These are phyloP conservation scores for Boletus subparvulus DNA, from an alignment of 768 basidiomycete genomes.

Conservation along the genomic window DNA sequence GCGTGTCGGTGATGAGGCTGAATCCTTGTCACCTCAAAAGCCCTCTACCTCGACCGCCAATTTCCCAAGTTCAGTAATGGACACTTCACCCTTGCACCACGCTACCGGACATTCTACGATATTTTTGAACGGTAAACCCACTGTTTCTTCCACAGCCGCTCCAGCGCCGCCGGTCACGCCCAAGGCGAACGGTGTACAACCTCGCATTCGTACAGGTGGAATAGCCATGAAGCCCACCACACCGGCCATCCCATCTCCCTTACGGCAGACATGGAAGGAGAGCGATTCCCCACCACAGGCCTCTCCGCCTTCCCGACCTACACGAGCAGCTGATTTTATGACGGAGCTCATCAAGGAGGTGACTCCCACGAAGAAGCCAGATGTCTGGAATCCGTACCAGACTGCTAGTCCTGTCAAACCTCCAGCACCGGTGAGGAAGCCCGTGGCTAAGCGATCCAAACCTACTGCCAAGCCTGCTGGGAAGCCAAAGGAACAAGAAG, in stretches of 20 bases:
- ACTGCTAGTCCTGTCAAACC: conserved; percentile 62
- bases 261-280: conserved; percentile 70
- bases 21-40: conserved; percentile 36
- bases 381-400: conserved; percentile 79
- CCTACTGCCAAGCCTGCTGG: conserved; percentile 34
- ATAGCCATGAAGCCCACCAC: conserved; percentile 49
- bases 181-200: conserved; percentile 25
- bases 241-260: conserved; percentile 69
- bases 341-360: conserved; percentile 69
- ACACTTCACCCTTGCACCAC: conserved; percentile 33
- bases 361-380: conserved; percentile 61
- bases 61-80: conserved; percentile 25
- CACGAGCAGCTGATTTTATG: conserved; percentile 68
- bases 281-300: conserved; percentile 40
- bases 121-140: conserved; percentile 26
- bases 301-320: conserved; percentile 40
- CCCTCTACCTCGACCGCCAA: conserved; percentile 28
- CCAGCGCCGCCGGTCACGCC: conserved; percentile 25
- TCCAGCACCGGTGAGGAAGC: conserved; percentile 44
- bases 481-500: conserved; percentile 31
- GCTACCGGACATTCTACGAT: conserved; percentile 27
- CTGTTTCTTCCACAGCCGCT: conserved; percentile 24
- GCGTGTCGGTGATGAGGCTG: conserved; percentile 51
- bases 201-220: conserved; percentile 43
- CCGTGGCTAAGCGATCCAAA: conserved; percentile 39